Evolutionary conservation across 306 rosid species (phyloP), one percentile per base, ranked within the genome.

Genomic region (Quercus bicolor): DNA sequence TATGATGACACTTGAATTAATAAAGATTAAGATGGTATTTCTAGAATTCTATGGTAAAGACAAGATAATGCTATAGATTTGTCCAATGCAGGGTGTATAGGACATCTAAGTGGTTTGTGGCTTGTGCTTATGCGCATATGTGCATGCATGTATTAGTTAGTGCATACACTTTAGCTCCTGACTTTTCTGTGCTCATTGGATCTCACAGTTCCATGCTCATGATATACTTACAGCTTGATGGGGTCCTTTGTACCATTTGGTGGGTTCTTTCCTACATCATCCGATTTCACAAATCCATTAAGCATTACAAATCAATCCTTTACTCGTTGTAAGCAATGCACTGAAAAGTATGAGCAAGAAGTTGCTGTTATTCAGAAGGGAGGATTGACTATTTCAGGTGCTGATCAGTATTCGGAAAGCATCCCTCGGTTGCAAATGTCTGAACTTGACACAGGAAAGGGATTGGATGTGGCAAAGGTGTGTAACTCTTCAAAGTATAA

Each of bases 211-310:
- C 31, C 82, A 31, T 87, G 68, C 79, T 90, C 79, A 82, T 90
- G 89, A 83, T 89, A 55, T 80, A 56, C 72, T 85, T 90, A 75
- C 99, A 96, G 99, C 85, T 93, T 96, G 81, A 82, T 96, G 96
- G 94, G 97, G 80, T 96, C 99, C 79, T 96, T 93, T 74, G 93
- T 96, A 83, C 99, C 99, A 74, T 88, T 96, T 73, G 97, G 93
- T 15, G 99, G 99, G 28, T 96, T 93, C 85, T 91, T 93, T 68
- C 78, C 98, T 53, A 74, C 93, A 54, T 84, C 92, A 19, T 83
- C 96, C 1, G 88, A 90, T 69, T 80, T 87, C 71, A 83, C 64
- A 75, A 87, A 51, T 75, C 91, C 90, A 19, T 34, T 77, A 56
- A 82, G 76, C 82, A 51, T 81, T 81, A 69, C 74, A n/a, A 81